Percentiles rank a stretch among this genome's conserved stretches.
These are phyloP conservation scores for Trypanosoma rangeli DNA, from an alignment of 208 protist species.

Conservation along the genomic window DNA sequence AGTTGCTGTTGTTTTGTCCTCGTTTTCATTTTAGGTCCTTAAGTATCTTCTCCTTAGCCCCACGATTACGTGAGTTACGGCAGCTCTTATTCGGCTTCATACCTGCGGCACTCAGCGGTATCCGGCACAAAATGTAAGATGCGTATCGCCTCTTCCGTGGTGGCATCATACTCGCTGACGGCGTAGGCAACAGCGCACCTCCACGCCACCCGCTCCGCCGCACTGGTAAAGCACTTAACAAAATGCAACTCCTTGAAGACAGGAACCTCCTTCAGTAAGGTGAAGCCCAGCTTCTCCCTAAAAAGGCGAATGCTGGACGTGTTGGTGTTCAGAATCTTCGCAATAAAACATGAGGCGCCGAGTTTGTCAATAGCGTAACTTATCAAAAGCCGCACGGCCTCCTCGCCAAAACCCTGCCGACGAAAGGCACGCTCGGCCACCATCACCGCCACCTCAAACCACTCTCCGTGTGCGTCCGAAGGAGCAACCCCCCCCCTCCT, in stretches of 20 bases:
- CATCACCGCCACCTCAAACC: conserved; percentile 92
- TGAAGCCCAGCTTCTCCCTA: conserved; percentile 64
- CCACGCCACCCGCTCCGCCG: conserved; percentile 26
- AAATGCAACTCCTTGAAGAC: conserved; percentile 88
- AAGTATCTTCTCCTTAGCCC: no score
- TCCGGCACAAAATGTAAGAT: conserved; percentile 11
- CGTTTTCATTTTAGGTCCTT: no score
- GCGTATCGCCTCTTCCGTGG: conserved; percentile 1
- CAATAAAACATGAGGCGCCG: conserved; percentile 69
- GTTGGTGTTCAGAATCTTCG: conserved; percentile 89
- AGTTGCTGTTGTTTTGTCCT: no score
- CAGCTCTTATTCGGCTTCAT: neutral
- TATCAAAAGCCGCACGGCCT: conserved; percentile 83
- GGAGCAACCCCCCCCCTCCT: neutral
- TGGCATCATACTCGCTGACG: conserved; percentile 16
- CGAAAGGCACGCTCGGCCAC: conserved; percentile 71
- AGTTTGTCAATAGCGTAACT: conserved; percentile 77
- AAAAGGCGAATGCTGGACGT: conserved; percentile 75
- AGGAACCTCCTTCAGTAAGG: conserved; percentile 56
- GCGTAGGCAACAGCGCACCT: conserved; percentile 35
- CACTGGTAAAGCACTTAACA: conserved; percentile 27
- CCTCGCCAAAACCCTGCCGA: conserved; percentile 68
- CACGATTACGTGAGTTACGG: no score
- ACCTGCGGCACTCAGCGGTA: neutral
- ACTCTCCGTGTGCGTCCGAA: neutral